Evolutionary conservation across 768 basidiomycete genomes (phyloP).

Genomic region (Podaxis carcinomalis): DNA sequence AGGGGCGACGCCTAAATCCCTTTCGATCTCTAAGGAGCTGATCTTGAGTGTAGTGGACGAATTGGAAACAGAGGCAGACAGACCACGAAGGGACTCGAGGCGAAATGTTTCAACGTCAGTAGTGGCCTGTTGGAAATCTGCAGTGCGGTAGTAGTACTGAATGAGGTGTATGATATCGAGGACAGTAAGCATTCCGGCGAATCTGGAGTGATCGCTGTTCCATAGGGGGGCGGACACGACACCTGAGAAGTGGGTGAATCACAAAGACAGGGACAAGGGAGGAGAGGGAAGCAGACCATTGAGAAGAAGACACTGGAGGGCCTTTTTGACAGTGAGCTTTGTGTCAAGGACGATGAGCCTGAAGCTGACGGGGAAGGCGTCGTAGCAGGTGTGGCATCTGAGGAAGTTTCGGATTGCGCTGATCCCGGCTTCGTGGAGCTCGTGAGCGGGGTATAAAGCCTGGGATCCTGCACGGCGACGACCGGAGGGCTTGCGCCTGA

Average conservation of each 20-base stretch:
- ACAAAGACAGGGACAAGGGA: slow-evolving; percentile 1
- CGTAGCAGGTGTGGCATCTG: slow-evolving; percentile 84
- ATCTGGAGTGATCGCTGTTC: slow-evolving; percentile 91
- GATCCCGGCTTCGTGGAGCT: slow-evolving; percentile 68
- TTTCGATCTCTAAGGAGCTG: slow-evolving; percentile 79
- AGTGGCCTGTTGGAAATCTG: slow-evolving; percentile 79
- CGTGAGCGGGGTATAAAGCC: slow-evolving; percentile 41
- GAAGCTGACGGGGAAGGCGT: slow-evolving; percentile 96
- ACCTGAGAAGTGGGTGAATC: slow-evolving; percentile 43
- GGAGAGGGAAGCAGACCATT: slow-evolving; percentile 49
- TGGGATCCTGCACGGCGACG: slow-evolving; percentile 53
- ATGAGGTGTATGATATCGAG: slow-evolving; percentile 98
- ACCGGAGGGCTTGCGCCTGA: slow-evolving; percentile 53
- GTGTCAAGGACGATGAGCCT: slow-evolving; percentile 95
- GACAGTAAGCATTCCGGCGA: slow-evolving; percentile 99
- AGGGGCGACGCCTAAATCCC: slow-evolving; percentile 83
- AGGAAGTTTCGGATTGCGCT: slow-evolving; percentile 75
- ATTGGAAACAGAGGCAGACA: slow-evolving; percentile 20
- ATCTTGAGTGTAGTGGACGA: slow-evolving; percentile 4
- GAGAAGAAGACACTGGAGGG: slow-evolving; percentile 77
- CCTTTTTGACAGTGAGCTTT: slow-evolving; percentile 93
- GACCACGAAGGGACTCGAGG: slow-evolving; percentile 85
- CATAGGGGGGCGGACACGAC: slow-evolving; percentile 98
- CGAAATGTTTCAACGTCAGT: slow-evolving; percentile 92
- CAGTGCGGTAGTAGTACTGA: slow-evolving; percentile 93